These are phyloP conservation scores for Colletotrichum incanum DNA, from an alignment of 2,329 filamentous ascomycete genomes.

Conservation along the genomic window DNA sequence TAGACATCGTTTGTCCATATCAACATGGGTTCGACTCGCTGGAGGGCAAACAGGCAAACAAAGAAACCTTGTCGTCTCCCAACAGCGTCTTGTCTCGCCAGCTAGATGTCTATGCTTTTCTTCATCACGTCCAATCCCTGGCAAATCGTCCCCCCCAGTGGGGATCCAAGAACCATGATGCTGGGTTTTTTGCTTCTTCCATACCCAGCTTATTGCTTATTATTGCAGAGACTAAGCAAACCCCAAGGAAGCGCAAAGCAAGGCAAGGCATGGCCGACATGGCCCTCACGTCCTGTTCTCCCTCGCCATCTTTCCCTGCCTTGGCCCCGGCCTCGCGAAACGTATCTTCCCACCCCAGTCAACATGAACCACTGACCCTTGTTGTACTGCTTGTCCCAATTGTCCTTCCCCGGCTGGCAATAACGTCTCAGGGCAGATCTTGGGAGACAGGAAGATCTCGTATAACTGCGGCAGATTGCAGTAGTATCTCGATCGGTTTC, in stretches of 20 bases:
- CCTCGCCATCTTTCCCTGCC: slow-evolving; percentile 25
- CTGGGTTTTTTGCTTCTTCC: slow-evolving; percentile 41
- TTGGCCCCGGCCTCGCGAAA: slow-evolving; percentile 21
- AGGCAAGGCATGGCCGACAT: not conserved
- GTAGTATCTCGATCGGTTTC: slow-evolving; percentile 44
- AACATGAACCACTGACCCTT: slow-evolving; percentile 19
- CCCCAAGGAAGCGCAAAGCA: not conserved
- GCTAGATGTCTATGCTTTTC: slow-evolving; percentile 21
- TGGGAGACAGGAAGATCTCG: slow-evolving; percentile 45
- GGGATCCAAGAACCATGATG: slow-evolving; percentile 37
- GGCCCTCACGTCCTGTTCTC: slow-evolving; percentile 21
- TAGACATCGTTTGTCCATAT: not conserved
- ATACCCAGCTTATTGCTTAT: slow-evolving; percentile 35
- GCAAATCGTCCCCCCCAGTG: slow-evolving; percentile 15
- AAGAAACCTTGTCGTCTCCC: not conserved
- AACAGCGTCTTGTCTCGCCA: slow-evolving; percentile 6
- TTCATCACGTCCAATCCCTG: slow-evolving; percentile 28
- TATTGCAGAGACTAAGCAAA: not conserved
- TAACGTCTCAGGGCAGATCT: slow-evolving; percentile 37
- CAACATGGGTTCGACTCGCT: not conserved
- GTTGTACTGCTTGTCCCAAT: slow-evolving; percentile 32
- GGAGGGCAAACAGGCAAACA: slow-evolving; percentile 6
- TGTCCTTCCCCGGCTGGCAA: slow-evolving; percentile 31
- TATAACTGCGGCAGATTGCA: slow-evolving; percentile 45
- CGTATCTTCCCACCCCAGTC: slow-evolving; percentile 10